A percentile compares a stretch with the other conserved stretches of the same genome.
phyloP scores from a whole-genome alignment of 2,329 filamentous ascomycete genomes.

The Emydomyces testavorans region DNA sequence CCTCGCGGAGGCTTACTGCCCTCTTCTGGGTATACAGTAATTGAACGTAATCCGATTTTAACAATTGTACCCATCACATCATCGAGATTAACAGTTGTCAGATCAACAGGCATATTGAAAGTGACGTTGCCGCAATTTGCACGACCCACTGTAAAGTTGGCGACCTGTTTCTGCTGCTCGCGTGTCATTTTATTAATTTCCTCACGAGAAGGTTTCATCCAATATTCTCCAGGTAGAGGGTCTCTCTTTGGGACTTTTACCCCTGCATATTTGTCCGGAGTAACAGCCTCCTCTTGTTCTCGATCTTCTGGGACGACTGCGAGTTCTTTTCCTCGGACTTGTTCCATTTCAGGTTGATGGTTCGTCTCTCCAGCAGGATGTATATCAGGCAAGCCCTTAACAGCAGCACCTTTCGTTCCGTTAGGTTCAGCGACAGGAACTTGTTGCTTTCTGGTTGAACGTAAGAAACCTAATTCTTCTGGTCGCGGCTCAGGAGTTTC shows the following conservation, averaged over 20 bases:
- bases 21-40: conserved; percentile 72
- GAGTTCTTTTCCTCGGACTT: conserved; percentile 63
- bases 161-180: conserved; percentile 62
- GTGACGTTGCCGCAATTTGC: conserved; percentile 67
- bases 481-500: conserved; percentile 44
- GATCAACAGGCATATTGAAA: conserved; percentile 72
- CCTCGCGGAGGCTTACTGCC: conserved; percentile 71
- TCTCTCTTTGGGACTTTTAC: conserved; percentile 30
- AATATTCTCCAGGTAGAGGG: conserved; percentile 64
- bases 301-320: conserved; percentile 59
- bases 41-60: conserved; percentile 61
- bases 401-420: conserved; percentile 28
- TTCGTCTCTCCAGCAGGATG: conserved; percentile 22
- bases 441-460: conserved; percentile 39
- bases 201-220: conserved; percentile 65
- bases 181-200: conserved; percentile 71
- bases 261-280: conserved; percentile 28
- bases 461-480: conserved; percentile 49
- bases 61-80: conserved; percentile 70
- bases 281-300: conserved; percentile 41
- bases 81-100: conserved; percentile 67
- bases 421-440: conserved; percentile 34
- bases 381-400: conserved; percentile 18
- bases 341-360: conserved; percentile 54
- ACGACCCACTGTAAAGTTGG: conserved; percentile 70